These are phyloP conservation scores for Coprinopsis strossmayeri DNA, from an alignment of 768 basidiomycete species.

Conservation along the genomic window DNA sequence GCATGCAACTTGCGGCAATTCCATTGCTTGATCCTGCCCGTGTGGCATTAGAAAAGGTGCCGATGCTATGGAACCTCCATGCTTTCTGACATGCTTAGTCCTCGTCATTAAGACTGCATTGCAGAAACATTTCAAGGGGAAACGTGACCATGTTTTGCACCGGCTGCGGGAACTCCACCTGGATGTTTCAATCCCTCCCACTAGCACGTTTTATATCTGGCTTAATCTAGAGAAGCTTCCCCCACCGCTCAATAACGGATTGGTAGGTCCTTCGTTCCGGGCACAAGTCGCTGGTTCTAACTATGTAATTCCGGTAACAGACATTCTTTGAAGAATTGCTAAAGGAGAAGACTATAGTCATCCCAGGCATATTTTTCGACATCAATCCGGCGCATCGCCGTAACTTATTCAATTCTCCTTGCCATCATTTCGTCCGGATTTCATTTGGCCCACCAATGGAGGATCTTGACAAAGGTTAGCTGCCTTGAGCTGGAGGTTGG, in stretches of 20 bases:
- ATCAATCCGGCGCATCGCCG: conserved; percentile 78
- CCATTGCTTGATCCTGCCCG: conserved; percentile 69
- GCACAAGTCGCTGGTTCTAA: neutral
- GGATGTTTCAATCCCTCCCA: conserved; percentile 69
- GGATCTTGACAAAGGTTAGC: conserved; percentile 70
- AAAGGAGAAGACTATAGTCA: conserved; percentile 86
- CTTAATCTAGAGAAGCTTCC: conserved; percentile 78
- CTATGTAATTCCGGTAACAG: conserved; percentile 21
- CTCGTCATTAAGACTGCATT: conserved; percentile 53
- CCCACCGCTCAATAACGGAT: conserved; percentile 78
- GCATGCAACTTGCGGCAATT: conserved; percentile 84
- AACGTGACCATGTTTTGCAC: conserved; percentile 83
- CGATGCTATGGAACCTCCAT: conserved; percentile 1
- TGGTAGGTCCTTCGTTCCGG: conserved; percentile 36
- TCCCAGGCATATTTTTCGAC: conserved; percentile 88
- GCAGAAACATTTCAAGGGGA: conserved; percentile 85
- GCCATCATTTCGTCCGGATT: conserved; percentile 83
- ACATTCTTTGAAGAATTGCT: conserved; percentile 94
- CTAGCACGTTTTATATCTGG: conserved; percentile 93
- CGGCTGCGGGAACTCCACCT: conserved; percentile 77
- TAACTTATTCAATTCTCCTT: conserved; percentile 85
- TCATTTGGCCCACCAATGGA: conserved; percentile 81
- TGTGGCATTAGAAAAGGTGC: conserved; percentile 64
- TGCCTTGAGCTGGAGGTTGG: too few relatives aligned
- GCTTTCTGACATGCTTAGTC: neutral